Percentiles rank a stretch among this genome's conserved stretches.
phyloP scores from a whole-genome alignment of 2,329 filamentous ascomycete genomes.

The Trichoderma sp. region DNA sequence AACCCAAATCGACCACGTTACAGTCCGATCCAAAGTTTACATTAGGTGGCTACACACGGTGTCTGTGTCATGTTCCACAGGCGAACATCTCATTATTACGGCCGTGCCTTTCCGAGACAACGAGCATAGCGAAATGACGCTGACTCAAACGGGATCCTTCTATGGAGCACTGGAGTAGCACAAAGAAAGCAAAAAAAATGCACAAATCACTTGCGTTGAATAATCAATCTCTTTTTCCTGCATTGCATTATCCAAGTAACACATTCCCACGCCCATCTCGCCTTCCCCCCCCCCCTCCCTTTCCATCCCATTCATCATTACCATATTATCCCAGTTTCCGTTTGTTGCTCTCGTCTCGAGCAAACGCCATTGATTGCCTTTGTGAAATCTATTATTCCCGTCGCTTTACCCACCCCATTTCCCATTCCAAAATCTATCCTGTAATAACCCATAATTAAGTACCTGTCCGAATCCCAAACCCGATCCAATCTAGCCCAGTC shows the following conservation, averaged over 20 bases:
- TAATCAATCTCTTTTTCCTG: not conserved
- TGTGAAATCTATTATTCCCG: slow-evolving; percentile 4
- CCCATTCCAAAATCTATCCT: slow-evolving; percentile 11
- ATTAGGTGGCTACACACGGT: not conserved
- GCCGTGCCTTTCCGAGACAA: not conserved
- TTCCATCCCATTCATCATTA: not conserved
- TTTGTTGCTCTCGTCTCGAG: not conserved
- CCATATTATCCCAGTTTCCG: not conserved
- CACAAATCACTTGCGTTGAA: not conserved
- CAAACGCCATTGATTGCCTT: not conserved
- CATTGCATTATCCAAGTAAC: not conserved
- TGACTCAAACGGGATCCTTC: not conserved
- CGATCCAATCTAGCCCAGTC: not conserved
- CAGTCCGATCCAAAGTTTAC: not conserved
- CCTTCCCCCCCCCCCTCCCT: not conserved
- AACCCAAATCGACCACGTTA: not conserved
- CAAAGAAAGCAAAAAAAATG: not conserved
- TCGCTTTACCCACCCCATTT: not conserved
- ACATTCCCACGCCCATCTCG: not conserved
- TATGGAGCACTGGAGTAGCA: too few relatives aligned
- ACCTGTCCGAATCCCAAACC: not conserved
- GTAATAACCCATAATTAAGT: not conserved
- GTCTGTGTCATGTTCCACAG: not conserved
- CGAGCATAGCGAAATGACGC: not conserved
- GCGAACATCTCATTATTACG: not conserved